Percentiles rank a stretch among this genome's conserved stretches.
phyloP scores from a whole-genome alignment of 73 alveolate genomes.

The Uronychia binucleata region DNA sequence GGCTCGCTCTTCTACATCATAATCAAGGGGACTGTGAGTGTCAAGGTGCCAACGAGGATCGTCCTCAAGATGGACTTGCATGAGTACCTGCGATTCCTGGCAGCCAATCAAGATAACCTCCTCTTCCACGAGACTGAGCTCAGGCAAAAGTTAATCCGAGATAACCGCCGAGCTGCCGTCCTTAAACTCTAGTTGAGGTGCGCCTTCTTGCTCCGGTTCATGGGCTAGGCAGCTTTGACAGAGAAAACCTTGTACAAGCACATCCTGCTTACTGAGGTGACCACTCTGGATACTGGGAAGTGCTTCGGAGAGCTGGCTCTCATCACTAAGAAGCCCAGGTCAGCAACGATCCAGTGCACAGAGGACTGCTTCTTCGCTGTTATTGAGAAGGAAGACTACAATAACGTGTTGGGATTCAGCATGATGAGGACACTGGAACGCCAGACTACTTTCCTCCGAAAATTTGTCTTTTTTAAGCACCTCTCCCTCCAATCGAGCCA shows the following conservation, averaged over 20 bases:
- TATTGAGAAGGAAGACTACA: slow-evolving; percentile 15
- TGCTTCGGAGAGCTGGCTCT: slow-evolving; percentile 42
- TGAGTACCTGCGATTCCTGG: slow-evolving; percentile 5
- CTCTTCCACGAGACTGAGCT: slow-evolving; percentile 7
- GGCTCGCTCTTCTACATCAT: slow-evolving; percentile 25
- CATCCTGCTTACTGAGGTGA: neutral
- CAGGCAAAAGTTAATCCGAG: neutral
- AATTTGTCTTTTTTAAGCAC: slow-evolving; percentile 8
- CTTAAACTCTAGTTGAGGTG: neutral
- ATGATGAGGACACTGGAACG: slow-evolving; percentile 7
- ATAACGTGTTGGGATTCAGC: neutral
- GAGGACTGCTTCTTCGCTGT: slow-evolving; percentile 13
- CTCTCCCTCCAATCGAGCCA: slow-evolving; percentile 2
- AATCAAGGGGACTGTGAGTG: slow-evolving; percentile 24
- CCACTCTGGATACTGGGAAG: slow-evolving; percentile 17
- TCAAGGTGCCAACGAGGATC: slow-evolving; percentile 20
- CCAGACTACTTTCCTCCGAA: neutral
- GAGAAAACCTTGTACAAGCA: neutral
- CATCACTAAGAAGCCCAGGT: slow-evolving; percentile 2
- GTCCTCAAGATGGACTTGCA: slow-evolving; percentile 10
- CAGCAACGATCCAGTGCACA: slow-evolving; percentile 26
- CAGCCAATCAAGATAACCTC: neutral
- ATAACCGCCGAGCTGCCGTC: neutral
- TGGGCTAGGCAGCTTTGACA: neutral
- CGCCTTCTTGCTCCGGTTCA: neutral